Percentiles rank a stretch among this genome's conserved stretches.
Conservation (phyloP, 2,329 filamentous ascomycete genomes). For the Epichloe coenophiala region DNA sequence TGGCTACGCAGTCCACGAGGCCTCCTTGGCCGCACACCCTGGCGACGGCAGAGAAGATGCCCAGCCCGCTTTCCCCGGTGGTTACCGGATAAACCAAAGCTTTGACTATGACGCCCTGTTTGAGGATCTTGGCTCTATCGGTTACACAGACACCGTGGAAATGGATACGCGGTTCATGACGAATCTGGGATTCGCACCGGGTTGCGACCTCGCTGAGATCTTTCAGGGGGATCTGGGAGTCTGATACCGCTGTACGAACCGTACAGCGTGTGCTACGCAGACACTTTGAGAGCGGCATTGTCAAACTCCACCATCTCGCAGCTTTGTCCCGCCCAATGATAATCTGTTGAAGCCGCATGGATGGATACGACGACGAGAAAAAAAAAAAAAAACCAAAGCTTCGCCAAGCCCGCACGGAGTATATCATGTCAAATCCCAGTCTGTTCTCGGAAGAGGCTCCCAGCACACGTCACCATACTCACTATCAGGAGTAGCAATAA, state of each 20-base stretch:
- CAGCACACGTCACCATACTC: too few species aligned
- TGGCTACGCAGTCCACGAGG: background rate
- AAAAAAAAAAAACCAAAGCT: too few species aligned
- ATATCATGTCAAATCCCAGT: too few species aligned
- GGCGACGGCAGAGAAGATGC: background rate
- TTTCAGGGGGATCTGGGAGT: conserved; percentile 24
- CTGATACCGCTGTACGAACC: conserved; percentile 5
- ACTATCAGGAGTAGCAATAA: too few species aligned
- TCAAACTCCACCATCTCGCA: too few species aligned
- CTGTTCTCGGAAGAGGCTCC: too few species aligned
- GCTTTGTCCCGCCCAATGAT: too few species aligned
- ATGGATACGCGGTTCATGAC: conserved; percentile 52
- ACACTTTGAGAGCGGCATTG: too few species aligned
- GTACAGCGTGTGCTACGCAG: too few species aligned
- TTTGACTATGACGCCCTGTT: conserved; percentile 39
- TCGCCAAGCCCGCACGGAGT: too few species aligned
- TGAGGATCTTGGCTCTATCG: conserved; percentile 37
- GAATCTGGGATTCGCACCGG: conserved; percentile 51
- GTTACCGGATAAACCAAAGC: conserved; percentile 9
- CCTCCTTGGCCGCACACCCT: background rate
- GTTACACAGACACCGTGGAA: conserved; percentile 34
- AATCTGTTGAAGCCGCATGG: too few species aligned
- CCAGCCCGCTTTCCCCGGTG: background rate
- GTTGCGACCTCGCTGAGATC: conserved; percentile 44
- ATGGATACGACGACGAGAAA: too few species aligned